Conservation (phyloP, 2,329 filamentous ascomycete genomes). For the Boeremia exigua region DNA sequence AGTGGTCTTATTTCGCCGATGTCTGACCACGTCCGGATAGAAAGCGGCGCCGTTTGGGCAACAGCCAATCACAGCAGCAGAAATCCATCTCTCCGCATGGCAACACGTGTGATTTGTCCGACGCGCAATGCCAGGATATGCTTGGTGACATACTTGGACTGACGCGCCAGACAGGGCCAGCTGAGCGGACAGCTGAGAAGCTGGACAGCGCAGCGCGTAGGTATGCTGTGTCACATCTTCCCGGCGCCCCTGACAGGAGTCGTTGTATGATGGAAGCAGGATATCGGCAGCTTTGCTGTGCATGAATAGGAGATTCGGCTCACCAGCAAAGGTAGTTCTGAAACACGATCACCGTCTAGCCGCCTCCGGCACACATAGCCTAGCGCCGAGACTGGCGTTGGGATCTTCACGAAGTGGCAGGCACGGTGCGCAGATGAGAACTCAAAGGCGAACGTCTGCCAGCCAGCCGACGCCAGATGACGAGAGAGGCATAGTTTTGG, state of each 20-base stretch:
- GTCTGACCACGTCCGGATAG: not conserved
- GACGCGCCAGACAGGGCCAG: not conserved
- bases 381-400: conserved; percentile 8
- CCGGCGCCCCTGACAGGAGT: not conserved
- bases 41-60: conserved; percentile 3
- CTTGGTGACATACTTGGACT: not conserved
- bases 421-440: conserved; percentile 7
- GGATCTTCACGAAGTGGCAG: conserved; percentile 10
- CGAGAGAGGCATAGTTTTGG: not conserved
- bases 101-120: conserved; percentile 9
- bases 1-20: not conserved
- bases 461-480: conserved; percentile 2
- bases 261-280: not conserved
- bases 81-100: not conserved
- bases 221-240: not conserved
- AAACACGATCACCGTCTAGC: conserved; percentile 10
- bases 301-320: conserved; percentile 11
- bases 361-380: conserved; percentile 3
- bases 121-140: not conserved
- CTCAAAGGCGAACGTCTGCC: not conserved
- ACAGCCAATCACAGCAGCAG: not conserved
- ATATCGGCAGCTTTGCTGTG: not conserved
- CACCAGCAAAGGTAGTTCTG: conserved; percentile 3
- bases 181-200: not conserved
- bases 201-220: not conserved